A percentile compares a stretch with the other conserved stretches of the same genome.
phyloP scores from a whole-genome alignment of 345 rosid species.

The Rhodomyrtus tomentosa region DNA sequence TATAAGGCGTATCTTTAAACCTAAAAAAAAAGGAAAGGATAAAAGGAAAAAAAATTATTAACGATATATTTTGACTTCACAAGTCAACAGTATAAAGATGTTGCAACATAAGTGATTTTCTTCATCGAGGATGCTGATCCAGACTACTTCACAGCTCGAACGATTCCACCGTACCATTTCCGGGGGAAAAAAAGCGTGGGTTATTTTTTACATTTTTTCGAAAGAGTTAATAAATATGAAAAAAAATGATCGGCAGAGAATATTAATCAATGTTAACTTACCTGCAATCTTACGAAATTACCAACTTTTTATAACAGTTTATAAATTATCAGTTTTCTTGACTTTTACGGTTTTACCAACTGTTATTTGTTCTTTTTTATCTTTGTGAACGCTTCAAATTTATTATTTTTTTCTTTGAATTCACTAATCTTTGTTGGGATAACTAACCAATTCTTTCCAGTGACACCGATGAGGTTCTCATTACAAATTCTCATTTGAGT shows the following conservation, averaged over 20 bases:
- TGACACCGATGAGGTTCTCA: not conserved
- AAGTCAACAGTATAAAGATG: not conserved
- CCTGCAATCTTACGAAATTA: not conserved
- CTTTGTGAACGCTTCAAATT: not conserved
- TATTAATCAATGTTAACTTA: not conserved
- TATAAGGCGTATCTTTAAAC: too few species aligned
- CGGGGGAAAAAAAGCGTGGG: not conserved
- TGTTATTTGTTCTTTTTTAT: not conserved
- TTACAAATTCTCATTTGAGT: not conserved
- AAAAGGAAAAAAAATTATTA: too few species aligned
- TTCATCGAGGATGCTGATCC: not conserved
- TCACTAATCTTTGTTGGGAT: not conserved
- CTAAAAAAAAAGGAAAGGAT: too few species aligned
- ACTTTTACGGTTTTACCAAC: not conserved
- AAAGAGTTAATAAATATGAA: not conserved
- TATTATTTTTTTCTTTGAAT: not conserved
- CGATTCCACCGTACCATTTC: not conserved
- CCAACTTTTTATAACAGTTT: not conserved
- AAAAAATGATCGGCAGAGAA: not conserved
- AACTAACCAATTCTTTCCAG: rapidly evolving
- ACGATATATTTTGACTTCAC: too few species aligned
- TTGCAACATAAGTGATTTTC: not conserved
- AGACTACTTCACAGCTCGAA: not conserved
- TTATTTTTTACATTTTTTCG: not conserved
- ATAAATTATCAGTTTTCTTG: not conserved